phyloP scores from a whole-genome alignment of 306 rosid genomes.

The Lupinus albus region DNA sequence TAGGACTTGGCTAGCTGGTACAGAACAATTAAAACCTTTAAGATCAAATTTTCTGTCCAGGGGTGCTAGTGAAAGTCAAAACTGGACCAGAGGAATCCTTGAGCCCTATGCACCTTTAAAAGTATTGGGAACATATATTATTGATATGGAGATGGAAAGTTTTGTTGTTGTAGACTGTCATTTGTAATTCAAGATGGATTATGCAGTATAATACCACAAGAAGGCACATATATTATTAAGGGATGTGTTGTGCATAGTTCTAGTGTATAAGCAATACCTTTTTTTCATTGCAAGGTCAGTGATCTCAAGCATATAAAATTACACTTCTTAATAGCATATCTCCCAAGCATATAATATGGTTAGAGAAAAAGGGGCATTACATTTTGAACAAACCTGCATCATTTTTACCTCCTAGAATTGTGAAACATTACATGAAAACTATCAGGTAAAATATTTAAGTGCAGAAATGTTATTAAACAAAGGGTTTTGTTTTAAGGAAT shows the following conservation, averaged over 20 bases:
- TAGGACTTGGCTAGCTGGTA: not conserved
- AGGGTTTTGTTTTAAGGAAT: no score
- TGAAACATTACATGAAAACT: no score
- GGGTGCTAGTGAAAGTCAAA: not conserved
- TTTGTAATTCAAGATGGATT: not conserved
- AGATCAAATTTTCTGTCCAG: not conserved
- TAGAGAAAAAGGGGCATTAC: no score
- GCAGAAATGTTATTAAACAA: no score
- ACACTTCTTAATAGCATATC: not conserved
- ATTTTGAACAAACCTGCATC: no score
- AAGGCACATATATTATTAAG: not conserved
- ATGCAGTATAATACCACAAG: not conserved
- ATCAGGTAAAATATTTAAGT: no score
- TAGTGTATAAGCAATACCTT: not conserved
- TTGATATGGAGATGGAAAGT: not conserved
- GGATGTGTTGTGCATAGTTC: not conserved
- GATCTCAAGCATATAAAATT: no score
- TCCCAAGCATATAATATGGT: no score
- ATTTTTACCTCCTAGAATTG: no score
- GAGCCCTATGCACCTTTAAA: not conserved
- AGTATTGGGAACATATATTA: not conserved
- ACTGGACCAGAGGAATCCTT: constrained; percentile 2
- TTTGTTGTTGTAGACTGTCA: not conserved
- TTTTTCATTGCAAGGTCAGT: not conserved
- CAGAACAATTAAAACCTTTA: constrained; percentile 16